Percentiles rank a stretch among this genome's conserved stretches.
Conservation (phyloP, 139 green algal genomes). For the Picochlorum sp. region DNA sequence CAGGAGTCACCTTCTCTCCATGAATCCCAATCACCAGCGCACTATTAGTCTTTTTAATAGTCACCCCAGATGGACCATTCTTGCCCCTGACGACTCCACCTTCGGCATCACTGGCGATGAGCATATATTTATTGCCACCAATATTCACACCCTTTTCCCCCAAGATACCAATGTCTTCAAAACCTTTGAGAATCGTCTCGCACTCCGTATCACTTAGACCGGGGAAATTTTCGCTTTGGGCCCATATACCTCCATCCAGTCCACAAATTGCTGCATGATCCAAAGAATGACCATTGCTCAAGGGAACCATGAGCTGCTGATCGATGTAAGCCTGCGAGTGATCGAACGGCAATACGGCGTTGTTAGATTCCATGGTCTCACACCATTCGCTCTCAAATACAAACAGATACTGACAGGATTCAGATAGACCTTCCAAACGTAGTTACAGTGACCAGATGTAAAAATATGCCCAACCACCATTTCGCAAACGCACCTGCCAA, state of each 20-base stretch:
- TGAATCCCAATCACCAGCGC: slow-evolving; percentile 66
- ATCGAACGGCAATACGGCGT: no score
- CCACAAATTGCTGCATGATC: slow-evolving; percentile 52
- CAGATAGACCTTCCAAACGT: no score
- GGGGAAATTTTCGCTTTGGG: slow-evolving; percentile 42
- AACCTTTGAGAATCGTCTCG: slow-evolving; percentile 31
- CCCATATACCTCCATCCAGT: slow-evolving; percentile 64
- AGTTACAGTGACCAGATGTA: neutral
- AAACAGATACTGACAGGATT: no score
- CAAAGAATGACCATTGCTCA: slow-evolving; percentile 46
- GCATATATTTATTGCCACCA: slow-evolving; percentile 49
- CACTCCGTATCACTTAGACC: slow-evolving; percentile 34
- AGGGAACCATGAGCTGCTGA: slow-evolving; percentile 49
- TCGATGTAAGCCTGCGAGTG: slow-evolving; percentile 38
- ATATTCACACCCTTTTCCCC: slow-evolving; percentile 39
- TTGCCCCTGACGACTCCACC: slow-evolving; percentile 58
- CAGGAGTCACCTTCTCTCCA: slow-evolving; percentile 40
- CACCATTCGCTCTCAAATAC: no score
- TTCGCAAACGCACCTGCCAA: neutral
- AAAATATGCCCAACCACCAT: neutral
- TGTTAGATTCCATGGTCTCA: no score
- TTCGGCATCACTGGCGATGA: slow-evolving; percentile 36
- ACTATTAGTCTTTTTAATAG: slow-evolving; percentile 62
- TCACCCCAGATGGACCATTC: slow-evolving; percentile 39
- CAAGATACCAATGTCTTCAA: slow-evolving; percentile 30